Percentiles rank a stretch among this genome's conserved stretches.
phyloP scores from a whole-genome alignment of 2,329 filamentous ascomycete species.

The Pseudopithomyces maydicus region DNA sequence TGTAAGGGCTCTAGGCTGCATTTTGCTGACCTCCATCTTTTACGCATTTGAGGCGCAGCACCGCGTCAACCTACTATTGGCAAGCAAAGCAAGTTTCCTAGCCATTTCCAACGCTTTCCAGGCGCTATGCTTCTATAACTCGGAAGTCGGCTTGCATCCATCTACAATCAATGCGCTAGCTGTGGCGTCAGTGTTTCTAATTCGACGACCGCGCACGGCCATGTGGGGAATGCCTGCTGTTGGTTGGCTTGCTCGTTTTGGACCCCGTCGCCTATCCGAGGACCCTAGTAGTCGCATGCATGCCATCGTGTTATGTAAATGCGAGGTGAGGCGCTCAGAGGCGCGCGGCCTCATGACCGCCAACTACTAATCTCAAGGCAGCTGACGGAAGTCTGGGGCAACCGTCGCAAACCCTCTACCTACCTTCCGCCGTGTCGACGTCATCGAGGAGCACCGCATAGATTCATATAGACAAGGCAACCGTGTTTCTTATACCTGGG shows the following conservation, averaged over 20 bases:
- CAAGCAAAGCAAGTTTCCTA: background rate
- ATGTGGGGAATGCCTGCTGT: conserved; percentile 2
- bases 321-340: conserved; percentile 8
- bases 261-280: conserved; percentile 2
- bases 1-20: conserved; percentile 1
- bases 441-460: background rate
- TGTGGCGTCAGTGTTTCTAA: conserved; percentile 17
- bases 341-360: conserved; percentile 2
- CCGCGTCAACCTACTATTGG: background rate
- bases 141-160: conserved; percentile 12
- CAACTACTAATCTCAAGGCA: background rate
- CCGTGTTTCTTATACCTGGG: background rate
- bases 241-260: conserved; percentile 3
- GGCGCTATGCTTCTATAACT: background rate
- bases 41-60: conserved; percentile 13
- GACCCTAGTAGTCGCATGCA: background rate
- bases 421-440: background rate
- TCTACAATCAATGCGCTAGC: conserved; percentile 8
- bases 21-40: conserved; percentile 18
- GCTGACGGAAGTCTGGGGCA: background rate
- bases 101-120: background rate
- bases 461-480: background rate
- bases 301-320: conserved; percentile 5
- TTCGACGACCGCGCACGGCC: conserved; percentile 7
- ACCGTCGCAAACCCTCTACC: background rate